These are phyloP conservation scores for Fraxinus platypoda DNA, from an alignment of 305 asterid species.

Conservation along the genomic window DNA sequence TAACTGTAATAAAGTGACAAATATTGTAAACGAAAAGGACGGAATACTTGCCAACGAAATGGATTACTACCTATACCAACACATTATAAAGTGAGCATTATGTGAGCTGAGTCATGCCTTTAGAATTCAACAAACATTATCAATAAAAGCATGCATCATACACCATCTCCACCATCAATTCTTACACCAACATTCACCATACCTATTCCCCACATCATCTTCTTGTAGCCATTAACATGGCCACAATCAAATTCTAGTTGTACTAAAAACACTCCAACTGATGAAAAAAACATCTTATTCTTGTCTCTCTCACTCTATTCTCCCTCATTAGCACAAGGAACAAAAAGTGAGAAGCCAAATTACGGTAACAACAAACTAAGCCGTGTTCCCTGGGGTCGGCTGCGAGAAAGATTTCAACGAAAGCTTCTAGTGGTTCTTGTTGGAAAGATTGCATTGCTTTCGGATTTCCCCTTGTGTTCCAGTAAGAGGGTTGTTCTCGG, in stretches of 20 bases:
- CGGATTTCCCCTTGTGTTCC: slow-evolving; percentile 88
- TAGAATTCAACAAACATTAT: slow-evolving; percentile 19
- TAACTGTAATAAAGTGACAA: no score
- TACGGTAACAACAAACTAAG: background rate
- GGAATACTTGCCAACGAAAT: background rate
- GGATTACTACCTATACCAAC: background rate
- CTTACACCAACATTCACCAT: slow-evolving; percentile 30
- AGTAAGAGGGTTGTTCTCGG: slow-evolving; percentile 92
- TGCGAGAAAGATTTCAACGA: background rate
- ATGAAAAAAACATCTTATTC: slow-evolving; percentile 26
- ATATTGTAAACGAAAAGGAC: background rate
- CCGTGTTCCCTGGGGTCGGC: background rate
- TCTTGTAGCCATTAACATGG: background rate
- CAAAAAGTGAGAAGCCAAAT: slow-evolving; percentile 4
- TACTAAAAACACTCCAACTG: slow-evolving; percentile 13
- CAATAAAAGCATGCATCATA: slow-evolving; percentile 19
- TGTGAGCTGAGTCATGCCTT: background rate
- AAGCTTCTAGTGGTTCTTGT: slow-evolving; percentile 56
- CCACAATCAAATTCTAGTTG: slow-evolving; percentile 8
- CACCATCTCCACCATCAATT: slow-evolving; percentile 21
- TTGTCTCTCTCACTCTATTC: slow-evolving; percentile 21
- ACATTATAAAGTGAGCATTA: background rate
- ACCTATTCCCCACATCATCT: slow-evolving; percentile 19
- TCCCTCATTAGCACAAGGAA: slow-evolving; percentile 15
- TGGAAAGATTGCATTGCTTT: slow-evolving; percentile 80